Percentiles rank a stretch among this genome's conserved stretches.
Evolutionary conservation across 2,329 filamentous ascomycete species (phyloP).

Genomic region (Curvularia verruculosa): DNA sequence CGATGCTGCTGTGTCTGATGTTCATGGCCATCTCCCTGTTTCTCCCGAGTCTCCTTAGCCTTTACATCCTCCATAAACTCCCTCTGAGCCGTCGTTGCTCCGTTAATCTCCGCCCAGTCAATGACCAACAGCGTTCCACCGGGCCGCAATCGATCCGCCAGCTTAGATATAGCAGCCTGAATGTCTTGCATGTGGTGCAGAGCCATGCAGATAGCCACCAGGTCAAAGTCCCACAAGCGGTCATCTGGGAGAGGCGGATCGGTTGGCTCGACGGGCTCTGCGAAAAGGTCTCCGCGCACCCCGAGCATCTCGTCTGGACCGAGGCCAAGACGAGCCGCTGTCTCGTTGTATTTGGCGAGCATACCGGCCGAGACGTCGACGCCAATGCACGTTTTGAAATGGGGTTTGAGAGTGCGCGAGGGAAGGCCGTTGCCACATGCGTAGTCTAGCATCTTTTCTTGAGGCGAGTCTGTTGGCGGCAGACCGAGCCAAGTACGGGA

Average conservation of each 20-base stretch:
- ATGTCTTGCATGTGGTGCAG: not conserved
- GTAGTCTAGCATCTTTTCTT: not conserved
- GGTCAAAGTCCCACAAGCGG: not conserved
- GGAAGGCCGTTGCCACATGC: not conserved
- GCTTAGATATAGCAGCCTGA: not conserved
- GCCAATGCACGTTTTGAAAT: not conserved
- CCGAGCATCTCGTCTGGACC: not conserved
- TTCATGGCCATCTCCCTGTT: not conserved
- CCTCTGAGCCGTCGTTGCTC: not conserved
- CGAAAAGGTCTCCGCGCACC: not conserved
- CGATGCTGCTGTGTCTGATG: not conserved
- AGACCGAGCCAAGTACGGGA: not conserved
- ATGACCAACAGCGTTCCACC: not conserved
- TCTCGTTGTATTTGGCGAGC: not conserved
- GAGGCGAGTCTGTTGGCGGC: not conserved
- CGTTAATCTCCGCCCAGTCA: not conserved
- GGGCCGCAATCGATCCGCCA: not conserved
- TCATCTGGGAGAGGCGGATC: not conserved
- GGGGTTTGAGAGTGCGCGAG: not conserved
- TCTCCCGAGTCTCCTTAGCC: not conserved
- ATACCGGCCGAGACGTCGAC: not conserved
- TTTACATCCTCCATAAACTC: not conserved
- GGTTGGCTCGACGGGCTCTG: not conserved
- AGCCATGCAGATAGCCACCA: not conserved
- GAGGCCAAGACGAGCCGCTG: not conserved